A percentile compares a stretch with the other conserved stretches of the same genome.
Conservation (phyloP, 2,329 filamentous ascomycete genomes). For the Cadophora malorum region DNA sequence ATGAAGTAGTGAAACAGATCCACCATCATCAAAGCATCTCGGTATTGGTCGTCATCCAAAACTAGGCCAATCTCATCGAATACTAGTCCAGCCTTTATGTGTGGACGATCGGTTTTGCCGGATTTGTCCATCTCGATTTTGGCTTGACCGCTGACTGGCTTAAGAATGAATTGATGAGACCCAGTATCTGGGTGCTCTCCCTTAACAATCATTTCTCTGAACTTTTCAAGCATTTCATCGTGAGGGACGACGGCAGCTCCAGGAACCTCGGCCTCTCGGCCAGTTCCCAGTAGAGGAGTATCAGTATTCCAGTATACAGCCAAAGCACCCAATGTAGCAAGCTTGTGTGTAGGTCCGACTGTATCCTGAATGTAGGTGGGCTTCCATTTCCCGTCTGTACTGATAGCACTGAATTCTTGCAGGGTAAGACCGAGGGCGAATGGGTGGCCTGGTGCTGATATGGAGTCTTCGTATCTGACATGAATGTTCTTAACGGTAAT, state of each 20-base stretch:
- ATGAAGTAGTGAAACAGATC: slow-evolving; percentile 99
- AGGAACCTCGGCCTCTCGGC: slow-evolving; percentile 70
- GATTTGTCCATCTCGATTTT: slow-evolving; percentile 96
- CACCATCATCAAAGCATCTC: slow-evolving; percentile 96
- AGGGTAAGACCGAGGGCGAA: slow-evolving; percentile 93
- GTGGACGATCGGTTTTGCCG: slow-evolving; percentile 77
- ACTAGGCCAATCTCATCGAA: slow-evolving; percentile 98
- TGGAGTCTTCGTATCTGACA: slow-evolving; percentile 95
- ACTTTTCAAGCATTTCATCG: slow-evolving; percentile 76
- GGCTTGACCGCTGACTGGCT: slow-evolving; percentile 92
- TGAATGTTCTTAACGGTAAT: slow-evolving; percentile 99
- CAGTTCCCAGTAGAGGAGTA: slow-evolving; percentile 79
- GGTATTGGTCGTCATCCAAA: slow-evolving; percentile 97
- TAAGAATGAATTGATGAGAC: slow-evolving; percentile 89
- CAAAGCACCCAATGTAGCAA: slow-evolving; percentile 86
- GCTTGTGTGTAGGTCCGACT: slow-evolving; percentile 84
- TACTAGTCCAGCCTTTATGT: slow-evolving; percentile 86
- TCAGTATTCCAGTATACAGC: slow-evolving; percentile 99
- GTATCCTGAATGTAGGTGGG: slow-evolving; percentile 95
- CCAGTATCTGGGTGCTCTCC: slow-evolving; percentile 61
- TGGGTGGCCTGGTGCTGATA: slow-evolving; percentile 92
- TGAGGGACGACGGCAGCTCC: slow-evolving; percentile 69
- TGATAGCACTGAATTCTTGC: slow-evolving; percentile 95
- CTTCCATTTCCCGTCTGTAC: slow-evolving; percentile 93
- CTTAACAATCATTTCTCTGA: slow-evolving; percentile 81